Conservation (phyloP, 148 eudicot species). For the Diospyros lotus region DNA sequence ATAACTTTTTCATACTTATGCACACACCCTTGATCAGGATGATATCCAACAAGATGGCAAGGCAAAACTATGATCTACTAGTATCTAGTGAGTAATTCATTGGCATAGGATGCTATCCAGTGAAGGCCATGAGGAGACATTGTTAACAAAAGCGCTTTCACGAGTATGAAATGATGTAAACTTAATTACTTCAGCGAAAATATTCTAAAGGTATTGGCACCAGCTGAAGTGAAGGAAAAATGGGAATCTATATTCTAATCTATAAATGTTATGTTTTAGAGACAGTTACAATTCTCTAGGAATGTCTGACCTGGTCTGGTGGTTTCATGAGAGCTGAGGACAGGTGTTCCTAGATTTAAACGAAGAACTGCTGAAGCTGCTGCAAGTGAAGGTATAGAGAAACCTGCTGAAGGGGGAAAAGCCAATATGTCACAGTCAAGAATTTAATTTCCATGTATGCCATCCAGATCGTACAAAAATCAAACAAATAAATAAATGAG, state of each 20-base stretch:
- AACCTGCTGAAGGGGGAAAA: constrained; percentile 8
- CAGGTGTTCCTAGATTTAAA: constrained; percentile 12
- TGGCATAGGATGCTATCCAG: neutral
- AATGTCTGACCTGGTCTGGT: constrained; percentile 8
- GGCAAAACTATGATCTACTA: neutral
- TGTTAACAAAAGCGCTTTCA: neutral
- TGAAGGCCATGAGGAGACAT: neutral
- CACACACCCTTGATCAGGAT: neutral
- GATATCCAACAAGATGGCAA: neutral
- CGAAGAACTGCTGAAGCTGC: constrained; percentile 21
- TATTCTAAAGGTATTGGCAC: neutral
- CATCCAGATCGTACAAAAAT: neutral
- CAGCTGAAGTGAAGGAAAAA: neutral
- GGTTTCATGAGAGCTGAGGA: constrained; percentile 7
- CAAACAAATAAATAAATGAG: neutral
- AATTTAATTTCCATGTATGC: neutral
- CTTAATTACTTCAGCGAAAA: neutral
- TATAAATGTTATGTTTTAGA: neutral
- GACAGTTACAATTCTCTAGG: constrained; percentile 7
- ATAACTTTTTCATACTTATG: neutral
- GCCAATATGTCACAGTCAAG: neutral
- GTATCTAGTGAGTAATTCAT: neutral
- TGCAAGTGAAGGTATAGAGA: constrained; percentile 21
- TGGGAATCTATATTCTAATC: neutral
- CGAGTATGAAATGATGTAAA: neutral